Conservation (phyloP, 768 basidiomycete genomes). For the Chalciporus sphaerocephalus region DNA sequence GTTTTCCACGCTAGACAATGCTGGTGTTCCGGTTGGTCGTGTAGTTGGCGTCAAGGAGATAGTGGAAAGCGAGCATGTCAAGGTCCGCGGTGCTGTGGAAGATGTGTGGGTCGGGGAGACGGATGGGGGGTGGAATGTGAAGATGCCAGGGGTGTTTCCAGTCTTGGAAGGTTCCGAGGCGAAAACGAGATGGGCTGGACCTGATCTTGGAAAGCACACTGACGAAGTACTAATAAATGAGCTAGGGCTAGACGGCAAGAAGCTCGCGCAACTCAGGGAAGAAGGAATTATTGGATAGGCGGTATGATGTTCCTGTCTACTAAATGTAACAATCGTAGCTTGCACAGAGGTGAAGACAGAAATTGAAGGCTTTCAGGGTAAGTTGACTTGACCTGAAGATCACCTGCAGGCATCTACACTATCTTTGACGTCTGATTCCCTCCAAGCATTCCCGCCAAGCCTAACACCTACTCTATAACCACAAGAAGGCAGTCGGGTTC, state of each 20-base stretch:
- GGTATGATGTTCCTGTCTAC: not conserved
- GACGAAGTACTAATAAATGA: constrained; percentile 44
- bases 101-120: constrained; percentile 50
- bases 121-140: constrained; percentile 53
- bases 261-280: constrained; percentile 37
- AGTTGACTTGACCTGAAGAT: too few relatives aligned
- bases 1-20: constrained; percentile 42
- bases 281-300: constrained; percentile 39
- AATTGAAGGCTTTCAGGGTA: too few relatives aligned
- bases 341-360: too few relatives aligned
- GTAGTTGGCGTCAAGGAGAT: constrained; percentile 63
- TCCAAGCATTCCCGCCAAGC: not conserved
- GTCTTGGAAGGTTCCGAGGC: constrained; percentile 55
- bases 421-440: not conserved
- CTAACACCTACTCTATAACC: constrained; percentile 19
- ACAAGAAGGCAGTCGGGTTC: constrained; percentile 35
- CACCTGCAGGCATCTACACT: not conserved
- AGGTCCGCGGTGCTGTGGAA: constrained; percentile 52
- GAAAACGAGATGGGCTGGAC: constrained; percentile 64
- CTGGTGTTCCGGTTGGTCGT: constrained; percentile 60
- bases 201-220: constrained; percentile 60
- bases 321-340: not conserved
- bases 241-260: constrained; percentile 37
- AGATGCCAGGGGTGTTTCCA: constrained; percentile 65
- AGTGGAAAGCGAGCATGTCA: constrained; percentile 52